Evolutionary conservation across 73 alveolate genomes (phyloP), one percentile per base, ranked within the genome.

Genomic region (Urostyla sp.): DNA sequence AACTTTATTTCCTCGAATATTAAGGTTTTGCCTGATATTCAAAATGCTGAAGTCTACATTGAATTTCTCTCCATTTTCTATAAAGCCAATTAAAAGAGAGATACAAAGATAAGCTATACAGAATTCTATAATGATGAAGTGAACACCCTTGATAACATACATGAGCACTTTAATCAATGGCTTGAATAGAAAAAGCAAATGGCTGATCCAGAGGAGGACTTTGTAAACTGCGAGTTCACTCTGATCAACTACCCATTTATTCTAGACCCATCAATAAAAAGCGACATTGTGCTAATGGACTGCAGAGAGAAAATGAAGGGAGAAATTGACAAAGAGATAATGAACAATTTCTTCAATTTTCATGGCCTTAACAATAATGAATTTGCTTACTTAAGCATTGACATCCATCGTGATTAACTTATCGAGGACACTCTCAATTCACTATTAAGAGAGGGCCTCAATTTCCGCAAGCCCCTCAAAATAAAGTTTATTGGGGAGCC

Each of bases 401-500:
- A 89, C 54, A 76, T 95, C n/a, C 56, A 85, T 40, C 63, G 99
- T 84, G 89, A 87, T 13, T 75, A 75, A 54, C 38, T 95, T 38
- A 75, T 95, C 0, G 99, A 92, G 80, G 99, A 95, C 69, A 77
- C 99, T 2, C 91, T 95, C 28, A 76, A 84, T 67, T 66, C 87
- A 48, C 60, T 95, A 32, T 53, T 92, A 35, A 75, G 87, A 28
- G 84, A 82, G 13, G 93, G 57, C 38, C 31, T 79, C 23, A 82
- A 90, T 66, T 80, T 96, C 36, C 95, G 77, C 69, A 96, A 91
- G 59, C 99, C 98, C 26, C 79, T 96, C 74, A 95, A 85, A 80
- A 93, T 97, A 5, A 66, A 87, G 61, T 97, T 97, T 84, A 79
- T 79, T 7, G 98, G 95, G 7, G 99, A 97, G 74, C 96, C 94